Conservation (phyloP, 306 rosid genomes). For the Malus sieversii region DNA sequence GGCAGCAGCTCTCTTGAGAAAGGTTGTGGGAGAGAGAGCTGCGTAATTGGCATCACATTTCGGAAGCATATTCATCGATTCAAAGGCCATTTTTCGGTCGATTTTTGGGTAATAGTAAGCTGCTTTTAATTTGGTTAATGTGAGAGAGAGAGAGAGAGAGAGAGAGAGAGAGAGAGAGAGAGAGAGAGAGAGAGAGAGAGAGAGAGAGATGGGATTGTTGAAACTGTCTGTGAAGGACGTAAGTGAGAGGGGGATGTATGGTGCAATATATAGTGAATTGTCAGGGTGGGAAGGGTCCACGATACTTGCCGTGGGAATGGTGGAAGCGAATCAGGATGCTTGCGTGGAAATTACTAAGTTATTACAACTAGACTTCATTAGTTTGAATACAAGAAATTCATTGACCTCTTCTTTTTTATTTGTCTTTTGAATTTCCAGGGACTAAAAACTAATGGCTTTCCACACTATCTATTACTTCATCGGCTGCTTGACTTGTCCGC, state of each 20-base stretch:
- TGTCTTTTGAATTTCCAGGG: too few species aligned
- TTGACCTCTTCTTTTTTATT: neutral
- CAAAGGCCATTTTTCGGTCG: neutral
- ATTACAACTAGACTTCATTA: neutral
- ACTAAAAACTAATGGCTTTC: neutral
- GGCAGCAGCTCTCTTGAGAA: constrained; percentile 57
- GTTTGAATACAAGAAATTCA: neutral
- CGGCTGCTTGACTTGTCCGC: constrained; percentile 24
- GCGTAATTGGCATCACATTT: constrained; percentile 59
- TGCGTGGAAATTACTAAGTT: constrained; percentile 4
- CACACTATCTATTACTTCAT: neutral
- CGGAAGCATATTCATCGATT: constrained; percentile 43
- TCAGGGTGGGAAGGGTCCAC: neutral
- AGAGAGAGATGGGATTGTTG: neutral
- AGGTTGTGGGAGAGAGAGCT: constrained; percentile 62
- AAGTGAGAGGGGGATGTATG: neutral
- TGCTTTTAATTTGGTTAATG: neutral
- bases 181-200: neutral
- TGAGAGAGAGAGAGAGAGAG: too few species aligned
- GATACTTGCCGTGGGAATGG: neutral
- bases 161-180: too few species aligned
- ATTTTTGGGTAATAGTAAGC: neutral
- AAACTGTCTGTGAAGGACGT: neutral
- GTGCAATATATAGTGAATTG: neutral
- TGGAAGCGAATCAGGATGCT: neutral